Evolutionary conservation across 768 basidiomycete genomes (phyloP).

Genomic region (Mycena floridula): DNA sequence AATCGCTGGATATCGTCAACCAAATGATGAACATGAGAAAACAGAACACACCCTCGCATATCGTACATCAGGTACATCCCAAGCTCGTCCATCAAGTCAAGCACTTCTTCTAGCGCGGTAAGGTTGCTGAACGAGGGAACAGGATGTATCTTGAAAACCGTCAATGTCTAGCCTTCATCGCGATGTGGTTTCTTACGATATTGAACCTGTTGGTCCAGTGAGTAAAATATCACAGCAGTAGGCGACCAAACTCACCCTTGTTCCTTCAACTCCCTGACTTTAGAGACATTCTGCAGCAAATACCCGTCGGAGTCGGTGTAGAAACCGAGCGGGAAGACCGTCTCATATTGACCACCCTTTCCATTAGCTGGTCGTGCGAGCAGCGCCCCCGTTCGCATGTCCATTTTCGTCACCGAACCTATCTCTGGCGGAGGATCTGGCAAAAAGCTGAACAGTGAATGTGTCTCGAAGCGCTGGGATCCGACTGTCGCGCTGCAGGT

Average conservation of each 20-base stretch:
- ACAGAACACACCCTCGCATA: slow-evolving; percentile 52
- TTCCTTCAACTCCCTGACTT: slow-evolving; percentile 49
- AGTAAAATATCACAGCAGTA: not conserved
- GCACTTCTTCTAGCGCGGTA: slow-evolving; percentile 47
- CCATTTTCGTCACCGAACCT: slow-evolving; percentile 59
- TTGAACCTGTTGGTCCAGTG: no score
- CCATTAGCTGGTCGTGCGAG: slow-evolving; percentile 47
- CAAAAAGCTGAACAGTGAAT: slow-evolving; percentile 40
- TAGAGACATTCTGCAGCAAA: slow-evolving; percentile 43
- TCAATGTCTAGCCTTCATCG: not conserved
- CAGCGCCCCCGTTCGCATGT: slow-evolving; percentile 51
- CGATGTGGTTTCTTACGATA: slow-evolving; percentile 23
- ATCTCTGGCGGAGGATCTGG: slow-evolving; percentile 40
- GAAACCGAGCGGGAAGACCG: slow-evolving; percentile 70
- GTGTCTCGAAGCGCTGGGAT: slow-evolving; percentile 37
- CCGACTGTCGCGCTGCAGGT: slow-evolving; percentile 32
- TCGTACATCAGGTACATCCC: slow-evolving; percentile 76
- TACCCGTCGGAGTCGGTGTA: slow-evolving; percentile 58
- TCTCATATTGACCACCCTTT: slow-evolving; percentile 40
- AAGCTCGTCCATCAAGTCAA: slow-evolving; percentile 69
- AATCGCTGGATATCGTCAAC: slow-evolving; percentile 39
- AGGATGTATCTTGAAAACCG: slow-evolving; percentile 50
- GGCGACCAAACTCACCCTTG: slow-evolving; percentile 49
- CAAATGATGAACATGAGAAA: no score
- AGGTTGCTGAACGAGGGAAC: slow-evolving; percentile 60